Conservation (phyloP, 805 yeast genomes). For the Barnettozyma vustinii region DNA sequence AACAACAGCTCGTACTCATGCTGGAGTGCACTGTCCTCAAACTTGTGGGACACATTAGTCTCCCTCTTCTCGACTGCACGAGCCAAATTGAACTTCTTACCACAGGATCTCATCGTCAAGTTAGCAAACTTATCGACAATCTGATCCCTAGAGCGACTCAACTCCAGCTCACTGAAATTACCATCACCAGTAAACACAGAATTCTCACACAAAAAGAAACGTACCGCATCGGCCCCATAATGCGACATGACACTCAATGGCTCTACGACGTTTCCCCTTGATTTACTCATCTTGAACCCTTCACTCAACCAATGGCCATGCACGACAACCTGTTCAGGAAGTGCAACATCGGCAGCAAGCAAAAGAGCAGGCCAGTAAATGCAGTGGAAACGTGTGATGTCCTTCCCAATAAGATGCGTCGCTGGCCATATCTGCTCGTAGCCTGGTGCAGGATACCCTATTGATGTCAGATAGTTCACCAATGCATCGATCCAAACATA, state of each 20-base stretch:
- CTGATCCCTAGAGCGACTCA: constrained; percentile 50
- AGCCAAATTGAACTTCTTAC: constrained; percentile 55
- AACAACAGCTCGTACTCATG: constrained; percentile 23
- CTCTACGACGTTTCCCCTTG: constrained; percentile 90
- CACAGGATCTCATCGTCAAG: constrained; percentile 66
- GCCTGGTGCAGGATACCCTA: constrained; percentile 45
- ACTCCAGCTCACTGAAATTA: constrained; percentile 60
- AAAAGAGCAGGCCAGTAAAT: constrained; percentile 92
- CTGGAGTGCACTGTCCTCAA: constrained; percentile 10
- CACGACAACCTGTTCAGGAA: constrained; percentile 74
- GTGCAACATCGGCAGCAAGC: constrained; percentile 68
- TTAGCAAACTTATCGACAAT: constrained; percentile 83
- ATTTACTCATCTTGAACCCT: constrained; percentile 91
- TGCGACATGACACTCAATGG: constrained; percentile 60
- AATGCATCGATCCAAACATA: constrained; percentile 98
- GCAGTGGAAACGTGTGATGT: constrained; percentile 82
- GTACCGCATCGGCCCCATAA: constrained; percentile 68
- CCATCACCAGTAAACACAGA: constrained; percentile 74
- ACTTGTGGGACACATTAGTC: not conserved
- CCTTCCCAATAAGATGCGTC: constrained; percentile 87
- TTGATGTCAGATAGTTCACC: constrained; percentile 72
- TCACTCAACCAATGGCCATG: constrained; percentile 93
- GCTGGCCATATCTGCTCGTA: constrained; percentile 21
- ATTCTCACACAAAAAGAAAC: constrained; percentile 72
- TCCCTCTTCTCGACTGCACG: constrained; percentile 32